Conservation (phyloP, 2,329 filamentous ascomycete genomes). For the Plectosphaerella plurivora region DNA sequence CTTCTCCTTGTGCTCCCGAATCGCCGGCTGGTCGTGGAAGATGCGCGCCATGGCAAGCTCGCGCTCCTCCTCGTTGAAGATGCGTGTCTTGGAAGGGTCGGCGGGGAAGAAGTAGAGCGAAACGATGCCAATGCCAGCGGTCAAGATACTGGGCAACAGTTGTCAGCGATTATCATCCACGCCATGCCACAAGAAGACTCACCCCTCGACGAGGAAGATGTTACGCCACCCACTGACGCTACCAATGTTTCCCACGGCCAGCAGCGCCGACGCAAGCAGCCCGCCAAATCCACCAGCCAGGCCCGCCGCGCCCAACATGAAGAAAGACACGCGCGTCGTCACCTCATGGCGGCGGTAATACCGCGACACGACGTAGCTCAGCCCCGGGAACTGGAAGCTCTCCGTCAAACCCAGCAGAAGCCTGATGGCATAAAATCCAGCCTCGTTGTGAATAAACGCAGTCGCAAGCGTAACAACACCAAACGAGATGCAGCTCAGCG, state of each 20-base stretch:
- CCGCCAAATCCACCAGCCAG: slow-evolving; percentile 65
- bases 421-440: slow-evolving; percentile 46
- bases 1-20: slow-evolving; percentile 15
- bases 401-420: slow-evolving; percentile 60
- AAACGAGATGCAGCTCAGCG: slow-evolving; percentile 40
- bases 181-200: not conserved
- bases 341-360: slow-evolving; percentile 61
- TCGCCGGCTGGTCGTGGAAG: slow-evolving; percentile 35
- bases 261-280: slow-evolving; percentile 44
- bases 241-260: slow-evolving; percentile 16
- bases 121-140: slow-evolving; percentile 46
- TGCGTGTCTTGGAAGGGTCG: slow-evolving; percentile 14
- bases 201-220: slow-evolving; percentile 37
- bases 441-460: slow-evolving; percentile 51
- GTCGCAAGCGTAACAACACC: slow-evolving; percentile 55
- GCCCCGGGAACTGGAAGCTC: slow-evolving; percentile 60
- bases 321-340: slow-evolving; percentile 55
- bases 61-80: slow-evolving; percentile 54
- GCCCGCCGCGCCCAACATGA: slow-evolving; percentile 59
- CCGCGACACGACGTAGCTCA: slow-evolving; percentile 61
- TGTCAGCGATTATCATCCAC: not conserved
- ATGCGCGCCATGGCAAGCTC: slow-evolving; percentile 61
- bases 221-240: slow-evolving; percentile 50
- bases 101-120: slow-evolving; percentile 18
- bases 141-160: slow-evolving; percentile 44